These are phyloP conservation scores for Aspergillus hortae DNA, from an alignment of 2,329 filamentous ascomycete genomes.

Conservation along the genomic window DNA sequence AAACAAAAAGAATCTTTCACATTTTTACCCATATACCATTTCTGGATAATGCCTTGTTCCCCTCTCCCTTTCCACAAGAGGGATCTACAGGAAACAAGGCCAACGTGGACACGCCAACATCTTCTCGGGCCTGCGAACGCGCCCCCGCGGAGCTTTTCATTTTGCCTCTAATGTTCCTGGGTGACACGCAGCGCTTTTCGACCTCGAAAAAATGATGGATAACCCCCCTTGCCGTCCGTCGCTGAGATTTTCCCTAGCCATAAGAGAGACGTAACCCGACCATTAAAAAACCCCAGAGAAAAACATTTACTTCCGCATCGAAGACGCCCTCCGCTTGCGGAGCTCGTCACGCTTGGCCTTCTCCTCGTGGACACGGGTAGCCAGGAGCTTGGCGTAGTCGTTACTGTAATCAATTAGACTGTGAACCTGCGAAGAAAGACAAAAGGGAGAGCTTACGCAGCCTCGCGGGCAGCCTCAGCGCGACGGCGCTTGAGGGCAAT, in stretches of 20 bases:
- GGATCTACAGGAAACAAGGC: slow-evolving; percentile 13
- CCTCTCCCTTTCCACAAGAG: slow-evolving; percentile 16
- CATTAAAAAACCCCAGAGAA: slow-evolving; percentile 32
- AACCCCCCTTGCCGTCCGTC: slow-evolving; percentile 14
- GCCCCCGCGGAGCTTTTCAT: slow-evolving; percentile 2
- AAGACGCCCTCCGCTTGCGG: slow-evolving; percentile 95
- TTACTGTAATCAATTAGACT: slow-evolving; percentile 56
- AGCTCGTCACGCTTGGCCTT: slow-evolving; percentile 90
- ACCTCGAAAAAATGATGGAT: slow-evolving; percentile 8
- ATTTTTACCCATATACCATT: slow-evolving; percentile 16
- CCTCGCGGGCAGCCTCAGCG: slow-evolving; percentile 95
- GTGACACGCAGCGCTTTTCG: slow-evolving; percentile 5
- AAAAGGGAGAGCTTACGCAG: slow-evolving; percentile 72
- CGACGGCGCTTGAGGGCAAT: slow-evolving; percentile 97
- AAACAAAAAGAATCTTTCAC: slow-evolving; percentile 15
- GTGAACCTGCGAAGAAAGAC: background rate
- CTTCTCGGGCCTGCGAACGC: slow-evolving; percentile 4
- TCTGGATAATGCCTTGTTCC: slow-evolving; percentile 12
- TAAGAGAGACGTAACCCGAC: slow-evolving; percentile 34
- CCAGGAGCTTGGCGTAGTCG: slow-evolving; percentile 93
- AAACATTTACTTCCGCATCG: slow-evolving; percentile 76
- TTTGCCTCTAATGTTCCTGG: slow-evolving; percentile 6
- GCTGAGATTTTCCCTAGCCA: slow-evolving; percentile 23
- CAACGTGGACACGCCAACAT: slow-evolving; percentile 7
- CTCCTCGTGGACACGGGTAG: slow-evolving; percentile 95